Conservation (phyloP, 1,284 basidiomycete genomes). For the Inonotus hispidus region DNA sequence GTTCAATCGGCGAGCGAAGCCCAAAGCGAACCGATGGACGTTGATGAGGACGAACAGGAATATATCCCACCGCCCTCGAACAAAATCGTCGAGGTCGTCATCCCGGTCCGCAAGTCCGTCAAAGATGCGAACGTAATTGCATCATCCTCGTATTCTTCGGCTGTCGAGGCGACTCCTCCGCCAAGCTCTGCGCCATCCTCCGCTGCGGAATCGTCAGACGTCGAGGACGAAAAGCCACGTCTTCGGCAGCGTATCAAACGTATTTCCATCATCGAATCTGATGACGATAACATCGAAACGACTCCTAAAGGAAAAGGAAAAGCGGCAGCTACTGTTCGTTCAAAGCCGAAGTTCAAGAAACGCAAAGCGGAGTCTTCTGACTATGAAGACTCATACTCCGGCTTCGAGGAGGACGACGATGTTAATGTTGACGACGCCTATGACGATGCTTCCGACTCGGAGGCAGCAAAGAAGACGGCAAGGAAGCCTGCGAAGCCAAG, state of each 20-base stretch:
- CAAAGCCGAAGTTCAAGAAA: slow-evolving; percentile 20
- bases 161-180: slow-evolving; percentile 9
- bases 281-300: slow-evolving; percentile 31
- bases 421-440: slow-evolving; percentile 26
- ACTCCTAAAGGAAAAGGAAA: slow-evolving; percentile 16
- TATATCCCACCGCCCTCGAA: slow-evolving; percentile 34
- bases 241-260: slow-evolving; percentile 29
- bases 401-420: slow-evolving; percentile 4
- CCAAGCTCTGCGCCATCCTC: slow-evolving; percentile 19
- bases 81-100: slow-evolving; percentile 48
- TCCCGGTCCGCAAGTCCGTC: slow-evolving; percentile 26
- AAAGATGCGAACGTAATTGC: slow-evolving; percentile 19
- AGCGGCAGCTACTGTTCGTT: slow-evolving; percentile 18
- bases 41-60: slow-evolving; percentile 22
- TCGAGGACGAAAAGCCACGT: slow-evolving; percentile 29
- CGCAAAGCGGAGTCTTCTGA: slow-evolving; percentile 20
- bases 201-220: slow-evolving; percentile 22
- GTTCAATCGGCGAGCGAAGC: slow-evolving; percentile 21
- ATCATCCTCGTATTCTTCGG: slow-evolving; percentile 10
- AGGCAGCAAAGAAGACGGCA: slow-evolving; percentile 24
- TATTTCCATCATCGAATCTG: slow-evolving; percentile 39
- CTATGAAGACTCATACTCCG: slow-evolving; percentile 18
- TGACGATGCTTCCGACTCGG: slow-evolving; percentile 26
- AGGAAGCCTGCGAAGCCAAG: slow-evolving; percentile 25
- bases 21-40: slow-evolving; percentile 9